Base-by-base conservation (phyloP, 2,329 filamentous ascomycete genomes). In the Fusarium succisae region DNA sequence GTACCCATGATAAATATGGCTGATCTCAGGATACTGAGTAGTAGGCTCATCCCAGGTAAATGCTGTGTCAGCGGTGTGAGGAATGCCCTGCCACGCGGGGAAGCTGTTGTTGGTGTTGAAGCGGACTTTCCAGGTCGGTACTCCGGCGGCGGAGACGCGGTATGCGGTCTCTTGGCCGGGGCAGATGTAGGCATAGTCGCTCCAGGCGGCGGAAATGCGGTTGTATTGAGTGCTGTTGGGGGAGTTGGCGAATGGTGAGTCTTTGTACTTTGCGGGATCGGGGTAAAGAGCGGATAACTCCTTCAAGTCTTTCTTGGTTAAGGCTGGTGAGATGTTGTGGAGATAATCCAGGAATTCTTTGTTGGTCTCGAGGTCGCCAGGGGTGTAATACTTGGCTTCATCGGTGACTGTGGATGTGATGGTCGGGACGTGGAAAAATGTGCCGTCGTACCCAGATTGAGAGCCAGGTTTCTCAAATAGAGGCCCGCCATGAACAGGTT, bases 391-490 rank as follows among this genome's bases (percentile, higher is more conserved):
- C 38, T 83, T 83, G 39, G 75, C 83, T 65, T 84, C 83, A 20
- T 84, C 74, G 24, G 75, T 84, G 70, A 71, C 82, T 63, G 66
- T 80, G 24, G 74, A 86, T 30, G 79, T 85, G n/a, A 84, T 80
- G 1, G 78, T 78, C 2, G 82, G 83, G 1, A 84, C 77, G 24
- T 80, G 79, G 66, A 80, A 81, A 65, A 84, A 84, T 3, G 80
- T 82, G 8, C 77, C 81, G 12, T 84, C 81, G n/a, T 79, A 79
- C 51, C 76, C 82, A 68, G 76, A 83, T 67, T 74, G 81, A 0
- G 85, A 87, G 24, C 86, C 86, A 10, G 82, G 80, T 61, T 86
- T 86, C 72, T 87, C 85, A 8, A 87, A 79, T 1, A 87, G 64
- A 0, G 83, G 83, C 0, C 85, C 86, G 0, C 84, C 84, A 1